Percentiles rank a stretch among this genome's conserved stretches.
phyloP scores from a whole-genome alignment of 495 filamentous ascomycete species.

The Talaromyces thailandensis region DNA sequence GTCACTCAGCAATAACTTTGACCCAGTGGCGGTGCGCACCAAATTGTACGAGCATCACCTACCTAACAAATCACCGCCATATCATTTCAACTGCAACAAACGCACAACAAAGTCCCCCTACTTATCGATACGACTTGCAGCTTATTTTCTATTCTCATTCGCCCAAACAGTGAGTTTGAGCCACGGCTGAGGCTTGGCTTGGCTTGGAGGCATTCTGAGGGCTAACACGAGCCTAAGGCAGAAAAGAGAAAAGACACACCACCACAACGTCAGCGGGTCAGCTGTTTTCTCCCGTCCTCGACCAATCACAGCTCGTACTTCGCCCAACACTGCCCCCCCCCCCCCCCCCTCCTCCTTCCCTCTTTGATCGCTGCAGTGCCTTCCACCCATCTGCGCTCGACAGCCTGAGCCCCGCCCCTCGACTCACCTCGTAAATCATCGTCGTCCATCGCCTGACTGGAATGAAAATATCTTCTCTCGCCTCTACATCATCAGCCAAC shows the following conservation, averaged over 20 bases:
- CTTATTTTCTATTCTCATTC: background rate
- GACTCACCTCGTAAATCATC: background rate
- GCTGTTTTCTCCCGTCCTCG: background rate
- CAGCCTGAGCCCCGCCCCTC: background rate
- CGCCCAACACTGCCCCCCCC: background rate
- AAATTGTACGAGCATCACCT: background rate
- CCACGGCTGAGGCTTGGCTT: slow-evolving; percentile 5
- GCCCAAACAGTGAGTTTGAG: background rate
- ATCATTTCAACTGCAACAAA: background rate
- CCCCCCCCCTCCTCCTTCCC: background rate
- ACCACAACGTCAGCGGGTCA: slow-evolving; percentile 3
- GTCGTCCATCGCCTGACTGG: background rate
- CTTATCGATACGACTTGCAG: background rate
- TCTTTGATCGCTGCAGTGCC: background rate
- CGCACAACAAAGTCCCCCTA: background rate
- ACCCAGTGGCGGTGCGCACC: background rate
- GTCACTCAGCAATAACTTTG: background rate
- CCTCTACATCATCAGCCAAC: slow-evolving; percentile 9
- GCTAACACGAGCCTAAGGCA: slow-evolving; percentile 2
- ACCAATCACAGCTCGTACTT: background rate
- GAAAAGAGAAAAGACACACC: too few species aligned
- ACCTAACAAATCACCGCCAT: background rate
- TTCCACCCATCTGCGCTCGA: background rate
- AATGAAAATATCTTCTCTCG: slow-evolving; percentile 4
- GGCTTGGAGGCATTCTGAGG: background rate